These are phyloP conservation scores for Dorcoceras hygrometricum DNA, from an alignment of 257 asterid species.

Conservation along the genomic window DNA sequence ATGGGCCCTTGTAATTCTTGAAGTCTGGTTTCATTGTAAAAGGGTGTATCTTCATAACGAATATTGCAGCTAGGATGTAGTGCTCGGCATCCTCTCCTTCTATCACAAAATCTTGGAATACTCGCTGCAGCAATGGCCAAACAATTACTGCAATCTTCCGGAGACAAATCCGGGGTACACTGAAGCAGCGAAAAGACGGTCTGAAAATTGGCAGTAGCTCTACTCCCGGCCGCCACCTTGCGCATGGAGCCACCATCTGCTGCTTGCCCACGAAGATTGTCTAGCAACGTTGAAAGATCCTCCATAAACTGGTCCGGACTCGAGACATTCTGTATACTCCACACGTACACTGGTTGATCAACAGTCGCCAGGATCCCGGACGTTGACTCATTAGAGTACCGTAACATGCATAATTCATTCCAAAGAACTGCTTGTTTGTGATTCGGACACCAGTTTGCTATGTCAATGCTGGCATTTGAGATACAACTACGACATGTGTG, in stretches of 20 bases:
- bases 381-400: too few relatives aligned
- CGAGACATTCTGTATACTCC: too few relatives aligned
- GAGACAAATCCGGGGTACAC: slow-evolving; percentile 37
- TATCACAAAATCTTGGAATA: slow-evolving; percentile 15
- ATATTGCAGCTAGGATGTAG: slow-evolving; percentile 32
- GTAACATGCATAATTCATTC: too few relatives aligned
- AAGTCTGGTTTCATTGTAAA: slow-evolving; percentile 26
- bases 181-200: slow-evolving; percentile 28
- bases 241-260: slow-evolving; percentile 28
- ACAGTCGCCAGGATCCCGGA: too few relatives aligned
- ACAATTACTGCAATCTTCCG: slow-evolving; percentile 28
- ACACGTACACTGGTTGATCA: too few relatives aligned
- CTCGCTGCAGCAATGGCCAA: slow-evolving; percentile 3
- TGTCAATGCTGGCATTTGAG: neutral
- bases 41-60: slow-evolving; percentile 24
- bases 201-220: slow-evolving; percentile 16
- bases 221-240: slow-evolving; percentile 33
- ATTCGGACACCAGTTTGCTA: neutral
- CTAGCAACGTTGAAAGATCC: slow-evolving; percentile 15
- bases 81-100: slow-evolving; percentile 26
- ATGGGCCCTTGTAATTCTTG: neutral
- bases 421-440: too few relatives aligned
- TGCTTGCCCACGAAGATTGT: slow-evolving; percentile 17
- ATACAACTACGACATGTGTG: neutral
- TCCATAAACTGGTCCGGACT: too few relatives aligned